Conservation (phyloP, 2,329 filamentous ascomycete species). For the Pseudomassariella vexata region DNA sequence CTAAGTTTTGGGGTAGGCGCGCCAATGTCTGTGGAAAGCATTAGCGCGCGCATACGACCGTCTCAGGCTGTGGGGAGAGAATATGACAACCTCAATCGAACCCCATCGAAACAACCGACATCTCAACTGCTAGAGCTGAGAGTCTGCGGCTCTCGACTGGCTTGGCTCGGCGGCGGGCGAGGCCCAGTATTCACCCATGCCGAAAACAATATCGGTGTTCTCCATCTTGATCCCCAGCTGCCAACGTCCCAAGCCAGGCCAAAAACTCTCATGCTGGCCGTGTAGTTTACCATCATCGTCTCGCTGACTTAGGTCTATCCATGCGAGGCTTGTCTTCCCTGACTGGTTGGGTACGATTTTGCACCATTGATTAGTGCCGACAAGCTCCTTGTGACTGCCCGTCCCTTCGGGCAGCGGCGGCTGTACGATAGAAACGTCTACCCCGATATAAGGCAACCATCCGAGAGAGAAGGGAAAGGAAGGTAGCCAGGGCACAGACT, state of each 20-base stretch:
- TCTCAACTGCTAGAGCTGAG: too few species aligned
- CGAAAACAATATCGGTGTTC: constrained; percentile 22
- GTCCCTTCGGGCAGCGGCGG: constrained; percentile 40
- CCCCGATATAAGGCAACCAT: constrained; percentile 32
- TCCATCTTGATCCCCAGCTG: constrained; percentile 28
- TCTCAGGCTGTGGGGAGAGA: too few species aligned
- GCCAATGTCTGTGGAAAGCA: too few species aligned
- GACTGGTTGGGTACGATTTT: constrained; percentile 25
- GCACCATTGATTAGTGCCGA: constrained; percentile 42
- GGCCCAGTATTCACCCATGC: constrained; percentile 19
- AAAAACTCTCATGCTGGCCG: constrained; percentile 33
- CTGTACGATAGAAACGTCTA: constrained; percentile 38
- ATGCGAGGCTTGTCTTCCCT: constrained; percentile 31
- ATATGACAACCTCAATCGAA: too few species aligned
- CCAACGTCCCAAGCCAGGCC: constrained; percentile 40
- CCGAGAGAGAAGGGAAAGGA: constrained; percentile 36
- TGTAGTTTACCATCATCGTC: constrained; percentile 19
- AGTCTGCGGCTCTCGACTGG: too few species aligned
- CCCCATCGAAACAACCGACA: too few species aligned
- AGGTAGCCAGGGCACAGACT: constrained; percentile 33
- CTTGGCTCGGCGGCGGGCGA: too few species aligned
- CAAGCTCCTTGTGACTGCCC: constrained; percentile 33
- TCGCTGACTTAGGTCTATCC: constrained; percentile 40
- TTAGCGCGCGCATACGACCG: too few species aligned
- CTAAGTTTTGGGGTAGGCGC: too few species aligned